Conservation (phyloP, 345 rosid genomes). For the Lepidium africanum region DNA sequence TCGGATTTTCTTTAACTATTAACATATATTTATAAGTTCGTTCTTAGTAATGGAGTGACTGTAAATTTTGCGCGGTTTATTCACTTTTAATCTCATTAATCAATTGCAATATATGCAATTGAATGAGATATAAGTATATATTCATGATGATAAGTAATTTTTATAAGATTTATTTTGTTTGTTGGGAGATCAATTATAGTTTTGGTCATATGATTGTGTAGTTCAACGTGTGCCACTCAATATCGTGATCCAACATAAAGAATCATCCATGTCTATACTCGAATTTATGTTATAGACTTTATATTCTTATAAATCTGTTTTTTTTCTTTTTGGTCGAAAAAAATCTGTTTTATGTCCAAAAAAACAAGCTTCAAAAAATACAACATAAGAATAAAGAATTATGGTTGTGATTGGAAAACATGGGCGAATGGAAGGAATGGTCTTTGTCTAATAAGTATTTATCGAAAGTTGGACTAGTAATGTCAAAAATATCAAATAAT, state of each 20-base stretch:
- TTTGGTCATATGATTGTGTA: background rate
- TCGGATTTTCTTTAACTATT: background rate
- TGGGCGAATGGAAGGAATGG: slow-evolving; percentile 5
- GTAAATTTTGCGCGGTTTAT: slow-evolving; percentile 22
- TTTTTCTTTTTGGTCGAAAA: too few relatives aligned
- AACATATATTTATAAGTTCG: background rate
- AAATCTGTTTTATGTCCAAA: background rate
- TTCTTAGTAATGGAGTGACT: slow-evolving; percentile 21
- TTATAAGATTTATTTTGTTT: background rate
- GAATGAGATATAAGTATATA: background rate
- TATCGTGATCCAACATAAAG: slow-evolving; percentile 5
- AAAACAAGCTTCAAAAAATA: background rate
- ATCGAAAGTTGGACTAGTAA: slow-evolving; percentile 21
- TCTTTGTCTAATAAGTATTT: slow-evolving; percentile 5
- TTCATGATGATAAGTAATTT: background rate
- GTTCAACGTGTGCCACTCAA: slow-evolving; percentile 26
- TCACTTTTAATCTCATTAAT: slow-evolving; percentile 14
- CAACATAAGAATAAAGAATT: too few relatives aligned
- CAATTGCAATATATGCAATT: slow-evolving; percentile 4
- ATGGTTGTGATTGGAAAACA: slow-evolving; percentile 14
- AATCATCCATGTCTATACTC: slow-evolving; percentile 10
- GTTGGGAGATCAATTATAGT: background rate
- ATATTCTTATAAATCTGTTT: background rate
- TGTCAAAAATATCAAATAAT: background rate
- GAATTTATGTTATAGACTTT: slow-evolving; percentile 2